Percentiles rank a stretch among this genome's conserved stretches.
Evolutionary conservation across 2,329 filamentous ascomycete genomes (phyloP).

Genomic region (Cytospora chrysosperma): DNA sequence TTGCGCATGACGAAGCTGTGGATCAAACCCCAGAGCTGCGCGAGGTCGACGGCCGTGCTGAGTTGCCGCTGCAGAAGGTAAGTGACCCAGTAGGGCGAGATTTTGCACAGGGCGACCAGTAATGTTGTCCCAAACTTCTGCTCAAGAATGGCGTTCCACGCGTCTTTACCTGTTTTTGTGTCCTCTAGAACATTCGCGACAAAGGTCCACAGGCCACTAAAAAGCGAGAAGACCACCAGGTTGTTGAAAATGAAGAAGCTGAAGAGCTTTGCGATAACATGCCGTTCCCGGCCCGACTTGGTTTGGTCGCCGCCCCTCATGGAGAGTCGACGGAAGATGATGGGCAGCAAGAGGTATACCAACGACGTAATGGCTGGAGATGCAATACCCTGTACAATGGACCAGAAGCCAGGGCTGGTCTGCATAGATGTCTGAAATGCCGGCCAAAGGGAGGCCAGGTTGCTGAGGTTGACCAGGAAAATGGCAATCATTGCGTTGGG

Average conservation of each 20-base stretch:
- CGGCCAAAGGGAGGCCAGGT: constrained; percentile 77
- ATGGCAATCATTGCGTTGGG: constrained; percentile 94
- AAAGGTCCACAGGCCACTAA: constrained; percentile 78
- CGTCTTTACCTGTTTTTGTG: constrained; percentile 55
- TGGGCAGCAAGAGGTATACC: constrained; percentile 83
- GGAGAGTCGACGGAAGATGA: constrained; percentile 85
- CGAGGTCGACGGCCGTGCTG: constrained; percentile 90
- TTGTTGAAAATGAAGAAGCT: constrained; percentile 99
- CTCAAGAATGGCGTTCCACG: constrained; percentile 67
- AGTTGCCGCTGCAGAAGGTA: constrained; percentile 92
- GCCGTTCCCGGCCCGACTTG: constrained; percentile 87
- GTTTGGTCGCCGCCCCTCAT: constrained; percentile 83
- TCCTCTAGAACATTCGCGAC: constrained; percentile 62
- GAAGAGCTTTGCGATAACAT: constrained; percentile 88
- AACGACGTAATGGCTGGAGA: constrained; percentile 85
- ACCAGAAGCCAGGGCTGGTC: constrained; percentile 68
- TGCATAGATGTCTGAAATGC: constrained; percentile 67
- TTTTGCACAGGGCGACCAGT: constrained; percentile 73
- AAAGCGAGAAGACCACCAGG: constrained; percentile 87
- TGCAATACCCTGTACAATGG: constrained; percentile 85
- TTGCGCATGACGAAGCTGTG: constrained; percentile 82
- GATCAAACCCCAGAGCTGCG: constrained; percentile 80
- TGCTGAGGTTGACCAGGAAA: constrained; percentile 82
- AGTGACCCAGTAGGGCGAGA: constrained; percentile 91
- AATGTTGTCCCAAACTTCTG: constrained; percentile 62